phyloP scores from a whole-genome alignment of 768 basidiomycete genomes.

The Suillus decipiens region DNA sequence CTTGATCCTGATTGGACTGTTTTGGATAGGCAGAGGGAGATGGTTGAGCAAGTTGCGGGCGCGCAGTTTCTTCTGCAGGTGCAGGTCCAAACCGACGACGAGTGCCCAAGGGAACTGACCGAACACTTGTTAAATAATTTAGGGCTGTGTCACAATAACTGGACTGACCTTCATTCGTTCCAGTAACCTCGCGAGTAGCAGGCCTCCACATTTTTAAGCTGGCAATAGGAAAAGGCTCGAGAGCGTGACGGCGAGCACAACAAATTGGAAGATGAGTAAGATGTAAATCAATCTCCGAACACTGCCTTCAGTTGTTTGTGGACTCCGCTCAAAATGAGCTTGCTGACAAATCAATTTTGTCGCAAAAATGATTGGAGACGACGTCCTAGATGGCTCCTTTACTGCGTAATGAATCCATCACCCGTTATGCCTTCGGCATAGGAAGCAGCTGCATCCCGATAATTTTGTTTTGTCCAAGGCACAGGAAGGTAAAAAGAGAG shows the following conservation, averaged over 20 bases:
- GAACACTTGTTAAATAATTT: slow-evolving; percentile 18
- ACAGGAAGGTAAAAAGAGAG: too few relatives aligned
- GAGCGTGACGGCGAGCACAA: slow-evolving; percentile 17
- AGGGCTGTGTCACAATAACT: slow-evolving; percentile 9
- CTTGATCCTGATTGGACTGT: slow-evolving; percentile 53
- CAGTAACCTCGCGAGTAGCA: slow-evolving; percentile 85
- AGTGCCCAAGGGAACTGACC: slow-evolving; percentile 75
- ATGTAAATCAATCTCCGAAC: slow-evolving; percentile 38
- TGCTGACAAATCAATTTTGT: slow-evolving; percentile 31
- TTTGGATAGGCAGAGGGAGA: slow-evolving; percentile 86
- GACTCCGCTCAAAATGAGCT: slow-evolving; percentile 35
- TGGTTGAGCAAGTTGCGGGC: slow-evolving; percentile 85
- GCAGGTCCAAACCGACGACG: slow-evolving; percentile 92
- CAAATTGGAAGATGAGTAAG: slow-evolving; percentile 19
- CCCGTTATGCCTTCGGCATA: too few relatives aligned
- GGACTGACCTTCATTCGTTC: slow-evolving; percentile 85
- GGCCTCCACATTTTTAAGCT: slow-evolving; percentile 78
- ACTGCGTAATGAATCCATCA: too few relatives aligned
- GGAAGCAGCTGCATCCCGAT: too few relatives aligned
- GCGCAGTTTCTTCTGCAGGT: slow-evolving; percentile 76
- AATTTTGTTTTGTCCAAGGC: too few relatives aligned
- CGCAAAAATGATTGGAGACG: too few relatives aligned
- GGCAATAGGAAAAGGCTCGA: slow-evolving; percentile 31
- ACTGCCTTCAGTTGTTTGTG: slow-evolving; percentile 21
- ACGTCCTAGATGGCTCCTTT: too few relatives aligned